phyloP scores from a whole-genome alignment of 257 asterid genomes.

The Scutellaria galericulata region DNA sequence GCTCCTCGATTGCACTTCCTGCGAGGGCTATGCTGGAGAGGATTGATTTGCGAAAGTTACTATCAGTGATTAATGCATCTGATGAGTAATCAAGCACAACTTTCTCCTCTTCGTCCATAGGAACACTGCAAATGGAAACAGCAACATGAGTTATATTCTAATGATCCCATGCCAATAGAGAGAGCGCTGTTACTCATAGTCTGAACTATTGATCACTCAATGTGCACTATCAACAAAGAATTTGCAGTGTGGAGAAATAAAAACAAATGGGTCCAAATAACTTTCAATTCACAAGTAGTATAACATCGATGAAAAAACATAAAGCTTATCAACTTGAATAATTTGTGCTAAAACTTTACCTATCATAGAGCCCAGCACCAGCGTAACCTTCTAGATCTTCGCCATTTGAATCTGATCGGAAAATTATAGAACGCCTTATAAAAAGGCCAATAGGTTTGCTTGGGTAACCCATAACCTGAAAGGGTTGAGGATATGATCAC shows the following conservation, averaged over 20 bases:
- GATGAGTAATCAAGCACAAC: slow-evolving; percentile 82
- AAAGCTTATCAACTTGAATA: slow-evolving; percentile 4
- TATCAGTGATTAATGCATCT: slow-evolving; percentile 66
- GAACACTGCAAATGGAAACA: slow-evolving; percentile 65
- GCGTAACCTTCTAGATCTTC: slow-evolving; percentile 99
- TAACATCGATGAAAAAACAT: not conserved
- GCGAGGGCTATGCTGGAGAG: slow-evolving; percentile 86
- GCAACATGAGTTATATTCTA: not conserved
- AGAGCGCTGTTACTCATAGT: too few species aligned
- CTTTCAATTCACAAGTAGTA: not conserved
- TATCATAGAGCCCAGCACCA: slow-evolving; percentile 98
- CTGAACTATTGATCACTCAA: too few species aligned
- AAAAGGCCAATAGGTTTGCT: slow-evolving; percentile 98
- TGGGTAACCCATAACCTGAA: slow-evolving; percentile 95
- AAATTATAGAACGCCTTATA: slow-evolving; percentile 76
- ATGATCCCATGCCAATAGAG: not conserved
- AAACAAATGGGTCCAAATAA: not conserved
- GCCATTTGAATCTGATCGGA: slow-evolving; percentile 98
- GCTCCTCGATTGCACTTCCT: slow-evolving; percentile 81
- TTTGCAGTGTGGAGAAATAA: too few species aligned
- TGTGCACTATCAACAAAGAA: too few species aligned
- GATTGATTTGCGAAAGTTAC: slow-evolving; percentile 64
- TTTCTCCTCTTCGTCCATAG: slow-evolving; percentile 93
- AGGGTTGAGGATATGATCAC: slow-evolving; percentile 29
- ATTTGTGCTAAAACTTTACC: slow-evolving; percentile 48